Conservation (phyloP, 495 filamentous ascomycete species). For the Aspergillus asperescens region DNA sequence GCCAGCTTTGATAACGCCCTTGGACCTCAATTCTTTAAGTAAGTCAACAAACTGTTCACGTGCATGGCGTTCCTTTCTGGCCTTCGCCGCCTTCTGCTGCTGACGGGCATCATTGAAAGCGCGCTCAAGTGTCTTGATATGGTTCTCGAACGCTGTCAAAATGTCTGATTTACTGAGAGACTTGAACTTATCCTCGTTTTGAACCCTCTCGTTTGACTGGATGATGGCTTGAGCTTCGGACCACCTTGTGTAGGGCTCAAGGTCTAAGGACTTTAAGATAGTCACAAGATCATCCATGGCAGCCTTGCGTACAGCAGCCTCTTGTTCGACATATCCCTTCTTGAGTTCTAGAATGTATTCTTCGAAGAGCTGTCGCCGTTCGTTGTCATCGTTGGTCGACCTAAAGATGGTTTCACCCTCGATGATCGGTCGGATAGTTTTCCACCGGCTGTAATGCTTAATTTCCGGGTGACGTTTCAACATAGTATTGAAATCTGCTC, state of each 20-base stretch:
- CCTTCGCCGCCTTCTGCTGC: slow-evolving; percentile 72
- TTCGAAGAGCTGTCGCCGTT: slow-evolving; percentile 88
- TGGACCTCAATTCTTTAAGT: slow-evolving; percentile 64
- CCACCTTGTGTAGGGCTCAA: slow-evolving; percentile 96
- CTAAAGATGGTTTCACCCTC: slow-evolving; percentile 94
- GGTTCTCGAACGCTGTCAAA: slow-evolving; percentile 87
- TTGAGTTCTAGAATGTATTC: slow-evolving; percentile 86
- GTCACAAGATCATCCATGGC: slow-evolving; percentile 80
- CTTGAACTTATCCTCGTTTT: slow-evolving; percentile 83
- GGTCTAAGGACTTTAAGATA: slow-evolving; percentile 74
- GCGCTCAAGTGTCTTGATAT: slow-evolving; percentile 86
- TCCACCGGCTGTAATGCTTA: slow-evolving; percentile 97
- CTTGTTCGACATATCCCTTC: slow-evolving; percentile 67
- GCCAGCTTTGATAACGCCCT: slow-evolving; percentile 83
- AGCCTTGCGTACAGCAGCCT: slow-evolving; percentile 64
- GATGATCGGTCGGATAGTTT: slow-evolving; percentile 89
- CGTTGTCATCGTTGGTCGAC: slow-evolving; percentile 79
- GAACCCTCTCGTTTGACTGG: slow-evolving; percentile 70
- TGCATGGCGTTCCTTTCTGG: slow-evolving; percentile 75
- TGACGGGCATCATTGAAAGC: slow-evolving; percentile 85
- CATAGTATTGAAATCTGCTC: slow-evolving; percentile 93
- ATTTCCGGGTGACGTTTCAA: slow-evolving; percentile 95
- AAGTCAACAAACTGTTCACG: slow-evolving; percentile 74
- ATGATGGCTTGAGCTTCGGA: slow-evolving; percentile 81
- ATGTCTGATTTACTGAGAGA: slow-evolving; percentile 83